Percentiles rank a stretch among this genome's conserved stretches.
These are phyloP conservation scores for Neckera pumila DNA, from an alignment of 225 moss, liverwort and hornwort species.

Conservation along the genomic window DNA sequence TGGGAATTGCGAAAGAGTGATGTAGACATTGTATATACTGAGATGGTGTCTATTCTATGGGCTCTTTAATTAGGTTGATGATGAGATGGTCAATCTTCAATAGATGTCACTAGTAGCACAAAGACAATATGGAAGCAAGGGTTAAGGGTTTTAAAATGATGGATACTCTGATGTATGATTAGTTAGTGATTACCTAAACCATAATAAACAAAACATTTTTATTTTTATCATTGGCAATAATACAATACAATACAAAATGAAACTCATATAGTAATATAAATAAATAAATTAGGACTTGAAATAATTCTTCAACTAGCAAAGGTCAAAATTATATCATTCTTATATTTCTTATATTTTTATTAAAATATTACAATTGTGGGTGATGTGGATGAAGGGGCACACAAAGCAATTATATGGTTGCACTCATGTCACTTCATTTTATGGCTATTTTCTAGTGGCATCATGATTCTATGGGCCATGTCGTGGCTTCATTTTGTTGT, in stretches of 20 bases:
- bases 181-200: background rate
- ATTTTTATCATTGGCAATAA: background rate
- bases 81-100: too few species aligned
- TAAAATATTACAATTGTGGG: background rate
- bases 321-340: background rate
- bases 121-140: too few species aligned
- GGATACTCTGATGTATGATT: background rate
- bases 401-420: too few species aligned
- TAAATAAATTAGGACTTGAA: background rate
- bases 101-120: too few species aligned
- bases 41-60: background rate
- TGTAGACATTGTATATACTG: background rate
- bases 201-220: background rate
- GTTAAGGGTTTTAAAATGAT: too few species aligned
- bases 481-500: background rate
- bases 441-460: background rate
- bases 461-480: background rate
- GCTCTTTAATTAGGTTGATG: background rate
- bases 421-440: background rate
- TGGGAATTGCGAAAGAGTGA: rapidly evolving
- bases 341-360: background rate
- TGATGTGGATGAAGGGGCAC: background rate
- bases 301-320: background rate
- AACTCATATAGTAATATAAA: too few species aligned
- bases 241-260: background rate